Base-by-base conservation (phyloP, 352 stramenopile species). In the Globisporangium yorkense region DNA sequence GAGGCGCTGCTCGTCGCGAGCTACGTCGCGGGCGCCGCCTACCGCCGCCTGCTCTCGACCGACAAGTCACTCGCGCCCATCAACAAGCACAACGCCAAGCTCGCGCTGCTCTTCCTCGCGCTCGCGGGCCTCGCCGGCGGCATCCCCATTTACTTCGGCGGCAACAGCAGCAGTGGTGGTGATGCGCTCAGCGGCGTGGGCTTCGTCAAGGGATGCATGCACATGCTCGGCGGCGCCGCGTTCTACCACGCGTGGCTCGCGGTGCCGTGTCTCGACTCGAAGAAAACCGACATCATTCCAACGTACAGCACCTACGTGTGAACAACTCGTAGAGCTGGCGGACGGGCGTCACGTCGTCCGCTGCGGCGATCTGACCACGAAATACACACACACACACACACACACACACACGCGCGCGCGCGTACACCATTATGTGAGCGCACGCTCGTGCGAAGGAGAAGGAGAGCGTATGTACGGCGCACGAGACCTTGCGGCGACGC, bases 241-340 rank as follows among this genome's bases (percentile, higher is more conserved):
- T 92, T 89, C 58, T 92, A 89, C 67, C 87, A 86, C 49, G 80
- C 82, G 54, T 92, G 82, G 82, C 74, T 88, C 5, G 74, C 75
- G 12, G 79, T 89, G 18, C 77, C 82, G 21, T 92, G 82, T 47
- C 70, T 92, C 46, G 82, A 92, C 64, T 89, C 82, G 16, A 92
- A 92, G 66, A 92, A 92, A 66, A 84, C 81, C 31, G 82, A 92
- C 52, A 67, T 89, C 24, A 89, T 89, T 49, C 79, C 77, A 3
- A 85, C 71, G 2, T 83, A 92, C 65, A 81, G 71, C 44, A 72
- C 59, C 44, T 84, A 74, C 58, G 52, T 89, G 47, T 89, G 54
- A 80, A 80, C 31, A 67, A 57, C 29, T 60, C 50, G 57, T 80
- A 83, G 63, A 79, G 62, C 49, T 67, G 62, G 46, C 64, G 46